Percentiles rank a stretch among this genome's conserved stretches.
Conservation (phyloP, 495 filamentous ascomycete genomes). For the Saxophila tyrrhenica region DNA sequence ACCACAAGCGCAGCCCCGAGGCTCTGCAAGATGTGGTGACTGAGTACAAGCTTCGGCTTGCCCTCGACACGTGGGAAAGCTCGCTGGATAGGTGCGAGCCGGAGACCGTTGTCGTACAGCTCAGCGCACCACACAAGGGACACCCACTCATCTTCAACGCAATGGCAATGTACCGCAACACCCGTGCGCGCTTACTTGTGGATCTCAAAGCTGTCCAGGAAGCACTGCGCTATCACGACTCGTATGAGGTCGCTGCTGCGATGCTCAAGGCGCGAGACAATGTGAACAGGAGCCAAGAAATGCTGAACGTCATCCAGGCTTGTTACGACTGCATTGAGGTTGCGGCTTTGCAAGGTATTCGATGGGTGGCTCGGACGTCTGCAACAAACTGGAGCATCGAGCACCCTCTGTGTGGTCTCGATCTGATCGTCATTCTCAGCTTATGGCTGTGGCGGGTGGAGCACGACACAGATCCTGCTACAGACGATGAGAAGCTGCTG, state of each 20-base stretch:
- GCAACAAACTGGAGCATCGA: conserved; percentile 99
- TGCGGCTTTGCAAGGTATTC: conserved; percentile 84
- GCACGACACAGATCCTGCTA: conserved; percentile 93
- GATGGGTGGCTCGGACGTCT: conserved; percentile 93
- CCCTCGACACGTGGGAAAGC: conserved; percentile 95
- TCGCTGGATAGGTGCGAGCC: conserved; percentile 89
- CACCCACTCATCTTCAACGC: conserved; percentile 98
- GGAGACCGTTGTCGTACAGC: conserved; percentile 77
- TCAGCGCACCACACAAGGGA: conserved; percentile 93
- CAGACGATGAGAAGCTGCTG: conserved; percentile 82
- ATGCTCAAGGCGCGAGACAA: conserved; percentile 90
- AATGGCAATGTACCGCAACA: conserved; percentile 93
- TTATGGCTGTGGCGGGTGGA: conserved; percentile 97
- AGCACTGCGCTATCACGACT: conserved; percentile 90
- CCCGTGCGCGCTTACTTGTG: conserved; percentile 82
- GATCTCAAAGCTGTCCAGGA: conserved; percentile 94
- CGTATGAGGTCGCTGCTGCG: conserved; percentile 89
- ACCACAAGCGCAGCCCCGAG: conserved; percentile 93
- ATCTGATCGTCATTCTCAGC: conserved; percentile 97
- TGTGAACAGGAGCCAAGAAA: conserved; percentile 88
- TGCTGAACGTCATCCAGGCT: conserved; percentile 96
- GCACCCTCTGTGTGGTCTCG: conserved; percentile 91
- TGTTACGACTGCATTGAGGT: conserved; percentile 98
- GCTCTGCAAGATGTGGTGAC: conserved; percentile 93
- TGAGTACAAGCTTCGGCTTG: conserved; percentile 93